Conservation (phyloP, 805 yeast species). For the Lipomyces yamanashiensis region DNA sequence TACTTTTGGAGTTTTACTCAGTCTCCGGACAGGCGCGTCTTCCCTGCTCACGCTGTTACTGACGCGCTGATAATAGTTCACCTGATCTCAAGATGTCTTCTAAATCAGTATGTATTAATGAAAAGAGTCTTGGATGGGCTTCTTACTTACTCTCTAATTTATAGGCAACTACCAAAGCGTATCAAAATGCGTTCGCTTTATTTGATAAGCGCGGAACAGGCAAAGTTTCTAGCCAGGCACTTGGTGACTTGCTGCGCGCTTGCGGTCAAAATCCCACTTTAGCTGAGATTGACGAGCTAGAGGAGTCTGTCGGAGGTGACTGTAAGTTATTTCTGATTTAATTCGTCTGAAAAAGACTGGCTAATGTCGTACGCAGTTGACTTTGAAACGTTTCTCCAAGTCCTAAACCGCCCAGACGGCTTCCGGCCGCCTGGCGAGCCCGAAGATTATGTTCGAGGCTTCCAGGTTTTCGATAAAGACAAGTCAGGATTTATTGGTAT, state of each 20-base stretch:
- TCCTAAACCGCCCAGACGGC: conserved; percentile 85
- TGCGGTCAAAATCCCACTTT: conserved; percentile 98
- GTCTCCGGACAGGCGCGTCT: not conserved
- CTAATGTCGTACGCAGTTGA: conserved; percentile 51
- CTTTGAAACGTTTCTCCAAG: conserved; percentile 74
- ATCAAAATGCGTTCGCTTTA: conserved; percentile 79
- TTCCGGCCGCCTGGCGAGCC: conserved; percentile 87
- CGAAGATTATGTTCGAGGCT: conserved; percentile 90
- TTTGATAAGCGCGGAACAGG: conserved; percentile 97
- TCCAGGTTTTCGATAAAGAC: conserved; percentile 97
- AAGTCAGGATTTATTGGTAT: conserved; percentile 95
- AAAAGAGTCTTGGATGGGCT: not conserved
- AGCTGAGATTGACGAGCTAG: conserved; percentile 74
- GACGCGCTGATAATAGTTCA: not conserved
- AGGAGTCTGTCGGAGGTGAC: conserved; percentile 47
- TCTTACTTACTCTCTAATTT: not conserved
- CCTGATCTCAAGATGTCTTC: conserved; percentile 24
- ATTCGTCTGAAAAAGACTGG: not conserved
- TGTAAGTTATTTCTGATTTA: conserved; percentile 39
- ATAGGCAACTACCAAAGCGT: conserved; percentile 33
- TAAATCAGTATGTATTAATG: conserved; percentile 18
- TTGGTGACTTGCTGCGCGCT: conserved; percentile 94
- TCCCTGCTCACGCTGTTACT: not conserved
- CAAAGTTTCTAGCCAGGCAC: conserved; percentile 75
- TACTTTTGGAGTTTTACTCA: too few species aligned